These are phyloP conservation scores for Marasmius sp. DNA, from an alignment of 1,284 basidiomycete species.

Conservation along the genomic window DNA sequence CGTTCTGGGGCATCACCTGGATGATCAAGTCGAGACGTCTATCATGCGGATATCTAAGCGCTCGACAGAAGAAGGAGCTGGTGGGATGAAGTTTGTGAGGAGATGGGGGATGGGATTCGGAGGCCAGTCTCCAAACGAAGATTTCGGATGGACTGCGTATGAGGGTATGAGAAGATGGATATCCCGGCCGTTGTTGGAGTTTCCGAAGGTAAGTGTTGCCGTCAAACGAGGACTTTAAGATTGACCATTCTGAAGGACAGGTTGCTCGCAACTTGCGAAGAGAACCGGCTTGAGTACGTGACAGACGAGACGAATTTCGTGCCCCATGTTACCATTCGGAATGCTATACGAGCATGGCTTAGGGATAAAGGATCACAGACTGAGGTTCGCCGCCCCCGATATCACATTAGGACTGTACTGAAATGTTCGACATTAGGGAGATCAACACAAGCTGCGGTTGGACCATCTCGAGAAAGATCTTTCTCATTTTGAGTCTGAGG, in stretches of 20 bases:
- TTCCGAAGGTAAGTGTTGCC: slow-evolving; percentile 58
- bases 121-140: slow-evolving; percentile 18
- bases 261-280: slow-evolving; percentile 71
- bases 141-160: slow-evolving; percentile 43
- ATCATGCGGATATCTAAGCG: slow-evolving; percentile 65
- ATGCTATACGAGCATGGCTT: slow-evolving; percentile 58
- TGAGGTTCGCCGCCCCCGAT: not conserved
- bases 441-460: slow-evolving; percentile 3
- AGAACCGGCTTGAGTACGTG: slow-evolving; percentile 57
- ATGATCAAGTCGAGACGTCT: slow-evolving; percentile 79
- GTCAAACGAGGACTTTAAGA: not conserved
- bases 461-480: slow-evolving; percentile 2
- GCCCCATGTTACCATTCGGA: slow-evolving; percentile 66
- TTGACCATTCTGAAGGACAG: slow-evolving; percentile 51
- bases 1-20: slow-evolving; percentile 72
- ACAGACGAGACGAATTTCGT: slow-evolving; percentile 72
- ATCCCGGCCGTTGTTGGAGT: slow-evolving; percentile 62
- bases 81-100: slow-evolving; percentile 63
- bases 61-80: slow-evolving; percentile 52
- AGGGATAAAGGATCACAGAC: slow-evolving; percentile 2
- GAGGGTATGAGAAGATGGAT: slow-evolving; percentile 68
- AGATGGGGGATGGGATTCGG: slow-evolving; percentile 75
- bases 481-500: not conserved
- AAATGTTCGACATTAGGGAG: slow-evolving; percentile 1
- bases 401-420: not conserved